Percentiles rank a stretch among this genome's conserved stretches.
Conservation (phyloP, 768 basidiomycete genomes). For the Rhodotorula taiwanensis region DNA sequence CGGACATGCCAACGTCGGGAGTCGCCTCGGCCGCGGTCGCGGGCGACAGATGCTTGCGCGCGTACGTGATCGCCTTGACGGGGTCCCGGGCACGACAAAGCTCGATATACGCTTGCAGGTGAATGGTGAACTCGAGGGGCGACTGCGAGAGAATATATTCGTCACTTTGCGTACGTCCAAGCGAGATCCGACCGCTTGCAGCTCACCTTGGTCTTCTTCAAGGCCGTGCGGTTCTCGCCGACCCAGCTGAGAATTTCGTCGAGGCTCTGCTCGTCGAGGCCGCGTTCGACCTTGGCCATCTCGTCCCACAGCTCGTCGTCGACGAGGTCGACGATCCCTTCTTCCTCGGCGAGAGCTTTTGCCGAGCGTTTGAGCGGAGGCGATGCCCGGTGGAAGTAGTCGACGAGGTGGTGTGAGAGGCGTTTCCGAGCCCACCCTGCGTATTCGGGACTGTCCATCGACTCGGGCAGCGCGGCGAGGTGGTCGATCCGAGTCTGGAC, state of each 20-base stretch:
- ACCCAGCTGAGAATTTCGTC: conserved; percentile 91
- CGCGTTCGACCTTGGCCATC: conserved; percentile 75
- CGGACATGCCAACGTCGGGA: background rate
- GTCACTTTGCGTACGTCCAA: background rate
- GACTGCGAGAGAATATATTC: conserved; percentile 52
- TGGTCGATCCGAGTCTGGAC: conserved; percentile 61
- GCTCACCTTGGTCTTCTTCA: conserved; percentile 79
- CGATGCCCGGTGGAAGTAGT: conserved; percentile 68
- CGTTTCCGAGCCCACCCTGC: conserved; percentile 70
- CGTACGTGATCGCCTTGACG: conserved; percentile 74
- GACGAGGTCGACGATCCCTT: conserved; percentile 60
- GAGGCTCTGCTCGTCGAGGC: conserved; percentile 66
- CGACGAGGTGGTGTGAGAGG: conserved; percentile 82
- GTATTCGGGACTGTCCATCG: conserved; percentile 55
- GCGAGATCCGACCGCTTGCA: background rate
- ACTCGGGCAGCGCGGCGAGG: conserved; percentile 53
- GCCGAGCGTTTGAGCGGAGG: conserved; percentile 70
- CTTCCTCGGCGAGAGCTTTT: conserved; percentile 63
- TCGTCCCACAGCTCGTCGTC: conserved; percentile 71
- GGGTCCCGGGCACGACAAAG: conserved; percentile 62
- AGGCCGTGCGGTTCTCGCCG: conserved; percentile 84
- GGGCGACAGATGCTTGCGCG: conserved; percentile 65
- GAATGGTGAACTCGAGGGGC: conserved; percentile 89
- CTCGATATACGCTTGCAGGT: conserved; percentile 94
- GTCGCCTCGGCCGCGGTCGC: conserved; percentile 47